phyloP scores from a whole-genome alignment of 192 early-diverging fungal species.

The Spinellus fusiger region DNA sequence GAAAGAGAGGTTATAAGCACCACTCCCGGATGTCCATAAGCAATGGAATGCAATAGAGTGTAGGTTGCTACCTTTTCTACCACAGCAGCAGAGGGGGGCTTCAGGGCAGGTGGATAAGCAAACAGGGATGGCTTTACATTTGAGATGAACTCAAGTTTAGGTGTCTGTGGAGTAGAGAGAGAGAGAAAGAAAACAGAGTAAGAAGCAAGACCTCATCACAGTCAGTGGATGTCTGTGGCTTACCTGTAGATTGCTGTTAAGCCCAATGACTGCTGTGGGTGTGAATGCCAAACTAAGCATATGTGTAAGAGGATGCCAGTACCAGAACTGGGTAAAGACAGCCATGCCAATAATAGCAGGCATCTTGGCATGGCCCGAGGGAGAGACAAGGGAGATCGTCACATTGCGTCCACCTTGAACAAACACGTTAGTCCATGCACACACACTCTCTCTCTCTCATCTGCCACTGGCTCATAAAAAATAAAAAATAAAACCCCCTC shows the following conservation, averaged over 20 bases:
- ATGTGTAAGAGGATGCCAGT: slow-evolving; percentile 98
- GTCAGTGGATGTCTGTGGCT: neutral
- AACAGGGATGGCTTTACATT: slow-evolving; percentile 84
- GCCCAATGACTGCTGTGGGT: slow-evolving; percentile 92
- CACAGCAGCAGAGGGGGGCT: slow-evolving; percentile 70
- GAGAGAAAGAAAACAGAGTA: slow-evolving; percentile 3
- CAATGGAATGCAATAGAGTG: too few relatives aligned
- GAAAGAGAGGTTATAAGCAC: neutral
- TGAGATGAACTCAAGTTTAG: slow-evolving; percentile 81
- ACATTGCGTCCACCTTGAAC: slow-evolving; percentile 86
- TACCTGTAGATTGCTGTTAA: slow-evolving; percentile 80
- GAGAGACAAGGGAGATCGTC: slow-evolving; percentile 84
- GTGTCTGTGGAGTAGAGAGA: too few relatives aligned
- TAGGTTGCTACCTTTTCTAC: slow-evolving; percentile 72
- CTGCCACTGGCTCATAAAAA: neutral
- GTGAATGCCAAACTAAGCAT: slow-evolving; percentile 92
- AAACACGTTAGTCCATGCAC: too few relatives aligned
- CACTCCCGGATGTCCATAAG: too few relatives aligned
- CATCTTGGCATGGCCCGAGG: slow-evolving; percentile 86
- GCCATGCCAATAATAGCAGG: slow-evolving; percentile 98
- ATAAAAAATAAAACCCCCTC: neutral
- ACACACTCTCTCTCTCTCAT: too few relatives aligned
- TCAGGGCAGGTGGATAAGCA: slow-evolving; percentile 86
- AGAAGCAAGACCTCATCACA: neutral
- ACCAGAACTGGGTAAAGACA: slow-evolving; percentile 99